Evolutionary conservation across 2,329 filamentous ascomycete genomes (phyloP).

Genomic region (Beauveria asiatica): DNA sequence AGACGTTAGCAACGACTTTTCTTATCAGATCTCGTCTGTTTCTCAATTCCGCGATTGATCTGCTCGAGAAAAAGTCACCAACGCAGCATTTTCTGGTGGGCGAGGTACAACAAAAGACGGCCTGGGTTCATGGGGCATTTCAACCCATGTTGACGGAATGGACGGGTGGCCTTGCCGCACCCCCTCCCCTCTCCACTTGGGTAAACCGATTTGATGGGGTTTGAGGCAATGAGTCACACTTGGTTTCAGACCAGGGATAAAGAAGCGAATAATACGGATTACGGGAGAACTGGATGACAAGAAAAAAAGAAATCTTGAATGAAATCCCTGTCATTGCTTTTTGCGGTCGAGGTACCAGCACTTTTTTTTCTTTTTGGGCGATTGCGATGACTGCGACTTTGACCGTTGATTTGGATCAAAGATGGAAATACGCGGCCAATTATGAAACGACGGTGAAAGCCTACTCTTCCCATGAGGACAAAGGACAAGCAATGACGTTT

Average conservation of each 20-base stretch:
- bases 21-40: constrained; percentile 5
- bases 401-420: background rate
- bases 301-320: background rate
- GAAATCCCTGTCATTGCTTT: background rate
- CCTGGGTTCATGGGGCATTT: background rate
- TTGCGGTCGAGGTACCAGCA: background rate
- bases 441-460: background rate
- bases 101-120: background rate
- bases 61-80: background rate
- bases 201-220: constrained; percentile 5
- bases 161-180: background rate
- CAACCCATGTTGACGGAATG: background rate
- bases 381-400: background rate
- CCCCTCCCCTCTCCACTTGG: background rate
- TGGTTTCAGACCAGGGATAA: constrained; percentile 4
- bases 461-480: background rate
- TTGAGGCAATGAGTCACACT: constrained; percentile 8
- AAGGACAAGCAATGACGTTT: background rate
- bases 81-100: background rate
- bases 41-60: background rate
- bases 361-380: too few species aligned
- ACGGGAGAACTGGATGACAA: background rate
- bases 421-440: background rate
- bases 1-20: background rate
- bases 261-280: background rate